Conservation (phyloP, 305 asterid genomes). For the Fraxinus paxiana region DNA sequence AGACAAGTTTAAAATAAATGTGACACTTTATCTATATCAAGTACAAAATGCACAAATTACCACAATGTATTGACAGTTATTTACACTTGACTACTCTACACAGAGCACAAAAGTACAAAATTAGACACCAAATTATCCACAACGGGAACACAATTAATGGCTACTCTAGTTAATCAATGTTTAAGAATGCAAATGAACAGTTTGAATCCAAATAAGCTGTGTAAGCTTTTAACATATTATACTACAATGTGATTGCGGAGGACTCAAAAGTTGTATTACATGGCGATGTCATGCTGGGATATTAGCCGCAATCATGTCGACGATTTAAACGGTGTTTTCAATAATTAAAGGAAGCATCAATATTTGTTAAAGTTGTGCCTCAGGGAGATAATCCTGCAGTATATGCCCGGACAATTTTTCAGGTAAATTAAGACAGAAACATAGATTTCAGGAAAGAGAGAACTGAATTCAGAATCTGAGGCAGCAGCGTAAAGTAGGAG, state of each 20-base stretch:
- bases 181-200: background rate
- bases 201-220: background rate
- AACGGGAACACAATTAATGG: background rate
- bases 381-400: background rate
- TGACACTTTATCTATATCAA: background rate
- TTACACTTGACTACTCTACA: background rate
- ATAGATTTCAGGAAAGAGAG: background rate
- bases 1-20: background rate
- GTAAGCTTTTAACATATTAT: background rate
- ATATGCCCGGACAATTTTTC: background rate
- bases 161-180: background rate
- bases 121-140: background rate
- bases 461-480: background rate
- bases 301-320: background rate
- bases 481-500: background rate
- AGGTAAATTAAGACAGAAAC: background rate
- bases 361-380: background rate
- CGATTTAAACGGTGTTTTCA: background rate
- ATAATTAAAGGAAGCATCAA: background rate
- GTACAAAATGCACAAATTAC: background rate
- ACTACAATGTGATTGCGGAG: background rate
- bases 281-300: background rate
- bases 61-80: background rate
- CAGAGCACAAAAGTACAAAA: background rate
- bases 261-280: background rate